phyloP scores from a whole-genome alignment of 306 rosid species.

The Prunus mume region DNA sequence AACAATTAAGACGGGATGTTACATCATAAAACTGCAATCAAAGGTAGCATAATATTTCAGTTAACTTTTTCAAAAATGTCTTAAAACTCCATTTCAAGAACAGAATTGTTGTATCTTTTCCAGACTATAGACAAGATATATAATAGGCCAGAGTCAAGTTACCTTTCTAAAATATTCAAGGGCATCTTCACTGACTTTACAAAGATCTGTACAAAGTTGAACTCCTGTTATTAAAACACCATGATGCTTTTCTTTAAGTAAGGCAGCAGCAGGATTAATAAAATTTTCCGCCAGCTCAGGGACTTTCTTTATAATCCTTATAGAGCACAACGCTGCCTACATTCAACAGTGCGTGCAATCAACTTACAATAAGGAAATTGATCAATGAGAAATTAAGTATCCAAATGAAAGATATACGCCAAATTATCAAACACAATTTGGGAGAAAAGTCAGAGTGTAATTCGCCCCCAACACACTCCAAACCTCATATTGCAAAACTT shows the following conservation, averaged over 20 bases:
- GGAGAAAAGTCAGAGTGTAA: neutral
- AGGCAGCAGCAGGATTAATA: slow-evolving; percentile 80
- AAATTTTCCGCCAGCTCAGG: slow-evolving; percentile 97
- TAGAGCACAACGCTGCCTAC: slow-evolving; percentile 94
- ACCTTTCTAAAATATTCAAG: slow-evolving; percentile 90
- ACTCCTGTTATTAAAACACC: slow-evolving; percentile 95
- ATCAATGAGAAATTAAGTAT: slow-evolving; percentile 18
- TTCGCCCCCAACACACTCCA: slow-evolving; percentile 9
- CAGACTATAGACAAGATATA: slow-evolving; percentile 10
- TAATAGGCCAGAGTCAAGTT: slow-evolving; percentile 24
- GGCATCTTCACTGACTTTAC: slow-evolving; percentile 80
- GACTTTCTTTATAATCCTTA: slow-evolving; percentile 94
- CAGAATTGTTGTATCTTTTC: slow-evolving; percentile 7
- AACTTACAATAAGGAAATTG: slow-evolving; percentile 31
- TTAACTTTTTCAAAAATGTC: slow-evolving; percentile 18
- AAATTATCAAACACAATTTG: neutral
- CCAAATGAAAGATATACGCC: neutral
- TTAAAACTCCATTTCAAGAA: slow-evolving; percentile 4
- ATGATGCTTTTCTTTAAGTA: slow-evolving; percentile 95
- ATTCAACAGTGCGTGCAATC: slow-evolving; percentile 32
- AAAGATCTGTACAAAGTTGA: slow-evolving; percentile 96
- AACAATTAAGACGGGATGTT: slow-evolving; percentile 26
- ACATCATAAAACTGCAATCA: slow-evolving; percentile 24
- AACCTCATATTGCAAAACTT: slow-evolving; percentile 19
- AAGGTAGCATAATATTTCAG: slow-evolving; percentile 1